Conservation (phyloP, 179 eudicot genomes). For the Silene noctiflora region DNA sequence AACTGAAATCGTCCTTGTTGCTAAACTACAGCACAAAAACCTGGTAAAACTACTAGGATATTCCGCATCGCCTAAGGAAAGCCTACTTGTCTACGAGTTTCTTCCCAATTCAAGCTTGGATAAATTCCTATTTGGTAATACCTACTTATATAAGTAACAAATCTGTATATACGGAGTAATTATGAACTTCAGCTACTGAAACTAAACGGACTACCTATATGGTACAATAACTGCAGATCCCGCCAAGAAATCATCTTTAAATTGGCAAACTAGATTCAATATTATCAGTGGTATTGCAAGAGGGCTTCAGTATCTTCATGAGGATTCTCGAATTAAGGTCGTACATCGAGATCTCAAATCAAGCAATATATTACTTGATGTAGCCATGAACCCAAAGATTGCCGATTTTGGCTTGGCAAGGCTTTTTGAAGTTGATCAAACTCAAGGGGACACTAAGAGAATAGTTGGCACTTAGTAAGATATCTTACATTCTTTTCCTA, state of each 20-base stretch:
- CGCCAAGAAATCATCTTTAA: conserved; percentile 20
- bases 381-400: conserved; percentile 41
- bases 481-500: background rate
- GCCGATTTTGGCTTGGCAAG: conserved; percentile 56
- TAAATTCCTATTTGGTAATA: conserved; percentile 18
- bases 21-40: conserved; percentile 28
- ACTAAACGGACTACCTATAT: background rate
- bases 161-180: background rate
- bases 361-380: conserved; percentile 37
- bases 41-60: conserved; percentile 26
- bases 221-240: conserved; percentile 17
- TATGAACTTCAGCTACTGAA: background rate
- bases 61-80: conserved; percentile 13
- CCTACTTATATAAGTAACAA: background rate
- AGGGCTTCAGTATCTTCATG: conserved; percentile 51
- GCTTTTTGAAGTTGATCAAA: conserved; percentile 44
- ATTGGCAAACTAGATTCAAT: conserved; percentile 37
- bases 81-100: conserved; percentile 25
- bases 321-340: conserved; percentile 43
- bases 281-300: conserved; percentile 46
- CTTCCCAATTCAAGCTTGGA: conserved; percentile 26
- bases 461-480: conserved; percentile 53
- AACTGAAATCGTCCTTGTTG: conserved; percentile 22
- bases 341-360: conserved; percentile 54
- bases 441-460: conserved; percentile 36